Conservation (phyloP, 2,329 filamentous ascomycete genomes). For the Pyrenochaeta sp. region DNA sequence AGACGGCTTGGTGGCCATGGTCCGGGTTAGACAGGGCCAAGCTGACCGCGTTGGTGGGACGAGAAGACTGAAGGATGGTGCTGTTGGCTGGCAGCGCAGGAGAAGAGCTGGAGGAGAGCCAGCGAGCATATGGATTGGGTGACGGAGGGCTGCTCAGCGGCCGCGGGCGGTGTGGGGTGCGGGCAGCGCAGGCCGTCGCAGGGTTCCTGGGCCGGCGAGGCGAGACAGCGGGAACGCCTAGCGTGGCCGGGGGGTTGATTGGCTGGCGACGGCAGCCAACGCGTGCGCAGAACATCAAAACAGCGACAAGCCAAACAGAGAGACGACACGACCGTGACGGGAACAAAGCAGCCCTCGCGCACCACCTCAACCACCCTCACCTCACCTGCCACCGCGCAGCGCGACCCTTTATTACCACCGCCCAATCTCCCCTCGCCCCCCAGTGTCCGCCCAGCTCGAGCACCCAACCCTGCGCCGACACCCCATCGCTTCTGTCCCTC, state of each 20-base stretch:
- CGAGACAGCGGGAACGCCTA: constrained; percentile 8
- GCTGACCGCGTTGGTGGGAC: constrained; percentile 14
- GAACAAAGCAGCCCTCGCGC: constrained; percentile 16
- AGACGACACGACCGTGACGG: constrained; percentile 20
- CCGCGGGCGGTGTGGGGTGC: constrained; percentile 16
- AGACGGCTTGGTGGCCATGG: constrained; percentile 51
- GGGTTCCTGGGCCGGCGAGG: constrained; percentile 16
- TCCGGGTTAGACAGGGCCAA: constrained; percentile 28
- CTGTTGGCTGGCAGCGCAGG: background rate
- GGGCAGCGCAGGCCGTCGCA: constrained; percentile 1
- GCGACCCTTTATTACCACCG: background rate
- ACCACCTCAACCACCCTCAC: constrained; percentile 15
- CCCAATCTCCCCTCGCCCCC: constrained; percentile 1
- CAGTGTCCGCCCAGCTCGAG: constrained; percentile 8
- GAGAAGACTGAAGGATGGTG: background rate
- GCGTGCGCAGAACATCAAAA: constrained; percentile 34
- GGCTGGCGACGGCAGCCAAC: constrained; percentile 14
- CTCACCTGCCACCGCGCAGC: constrained; percentile 1
- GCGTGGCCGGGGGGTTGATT: constrained; percentile 24
- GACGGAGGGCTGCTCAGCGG: constrained; percentile 13
- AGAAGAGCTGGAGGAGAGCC: background rate
- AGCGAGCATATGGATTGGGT: constrained; percentile 33
- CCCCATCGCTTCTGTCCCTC: constrained; percentile 12
- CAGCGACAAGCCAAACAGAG: constrained; percentile 38
- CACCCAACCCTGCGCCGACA: constrained; percentile 10